Evolutionary conservation across 805 yeast species (phyloP), one percentile per base, ranked within the genome.

Genomic region (Saccharomycopsis sp.): DNA sequence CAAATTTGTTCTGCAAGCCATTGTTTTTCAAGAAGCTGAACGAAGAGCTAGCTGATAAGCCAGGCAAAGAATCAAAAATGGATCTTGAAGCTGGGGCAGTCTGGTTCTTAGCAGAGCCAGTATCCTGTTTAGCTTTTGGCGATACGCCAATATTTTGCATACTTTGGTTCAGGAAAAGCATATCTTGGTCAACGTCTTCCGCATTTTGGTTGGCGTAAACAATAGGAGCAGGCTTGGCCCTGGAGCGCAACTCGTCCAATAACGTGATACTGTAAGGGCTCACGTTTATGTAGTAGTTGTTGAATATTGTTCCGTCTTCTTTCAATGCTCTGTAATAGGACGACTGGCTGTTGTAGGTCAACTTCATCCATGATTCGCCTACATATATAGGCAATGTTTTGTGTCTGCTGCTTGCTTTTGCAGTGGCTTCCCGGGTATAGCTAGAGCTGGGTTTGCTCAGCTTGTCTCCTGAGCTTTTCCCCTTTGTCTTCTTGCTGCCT

Each of bases 321-420:
- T 87, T 84, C 50, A 91, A 73, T 0, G 99, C 97, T 57, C 96
- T 82, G 16, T 82, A 70, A 1, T 96, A 97, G 8, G 91, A 79
- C 1, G 85, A 74, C 5, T 87, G 80, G 59, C 84, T 85, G 58
- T 83, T 86, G 69, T 82, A 94, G 2, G 97, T 91, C 56, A 92
- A 68, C 67, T 91, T 88, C n/a, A 91, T 83, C 98, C 98, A 92
- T 46, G 89, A 84, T 51, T 83, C 80, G 1, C 98, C 98, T 12
- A 91, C 79, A 70, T 82, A 87, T 7, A 92, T 85, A 2, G 97
- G 95, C 34, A 69, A 58, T 66, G 73, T 69, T 63, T 71, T 75
- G 9, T 46, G 50, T n/a, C 52, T 21, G 14, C 59, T 69, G 71
- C 12, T 57, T 61, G 4, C 51, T 46, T 29, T 57, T 58, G 20